Conservation (phyloP, 208 protist genomes). For the Crithidia expoeki region DNA sequence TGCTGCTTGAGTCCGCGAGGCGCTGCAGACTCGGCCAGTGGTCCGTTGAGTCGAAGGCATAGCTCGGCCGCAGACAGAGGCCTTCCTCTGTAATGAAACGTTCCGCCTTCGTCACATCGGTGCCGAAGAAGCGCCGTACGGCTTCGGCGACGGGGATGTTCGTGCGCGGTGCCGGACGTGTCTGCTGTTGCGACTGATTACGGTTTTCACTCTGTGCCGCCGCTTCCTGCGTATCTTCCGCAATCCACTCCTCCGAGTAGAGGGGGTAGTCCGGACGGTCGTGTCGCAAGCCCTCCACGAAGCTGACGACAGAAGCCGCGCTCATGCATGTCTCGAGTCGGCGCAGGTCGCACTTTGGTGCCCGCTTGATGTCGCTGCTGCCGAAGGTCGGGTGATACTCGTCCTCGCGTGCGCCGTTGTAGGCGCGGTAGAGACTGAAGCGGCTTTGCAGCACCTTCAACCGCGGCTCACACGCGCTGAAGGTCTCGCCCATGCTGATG, state of each 20-base stretch:
- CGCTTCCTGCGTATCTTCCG: conserved; percentile 1
- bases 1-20: conserved; percentile 24
- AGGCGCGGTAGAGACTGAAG: conserved; percentile 72
- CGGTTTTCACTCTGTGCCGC: not conserved
- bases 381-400: conserved; percentile 51
- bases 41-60: conserved; percentile 39
- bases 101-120: conserved; percentile 4
- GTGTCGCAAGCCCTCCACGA: conserved; percentile 40
- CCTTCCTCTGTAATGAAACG: conserved; percentile 51
- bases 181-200: not conserved
- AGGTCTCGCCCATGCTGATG: conserved; percentile 46
- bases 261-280: conserved; percentile 25
- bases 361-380: conserved; percentile 45
- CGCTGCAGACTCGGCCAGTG: conserved; percentile 32
- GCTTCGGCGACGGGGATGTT: conserved; percentile 33
- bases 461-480: conserved; percentile 79
- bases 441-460: conserved; percentile 74
- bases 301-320: conserved; percentile 43
- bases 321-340: conserved; percentile 65
- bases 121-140: conserved; percentile 45
- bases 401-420: conserved; percentile 75
- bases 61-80: conserved; percentile 57
- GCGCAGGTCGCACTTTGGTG: conserved; percentile 63
- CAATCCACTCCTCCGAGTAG: conserved; percentile 21
- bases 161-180: not conserved